Percentiles rank a stretch among this genome's conserved stretches.
Conservation (phyloP, 345 rosid genomes). For the Geranium rotundifolium region DNA sequence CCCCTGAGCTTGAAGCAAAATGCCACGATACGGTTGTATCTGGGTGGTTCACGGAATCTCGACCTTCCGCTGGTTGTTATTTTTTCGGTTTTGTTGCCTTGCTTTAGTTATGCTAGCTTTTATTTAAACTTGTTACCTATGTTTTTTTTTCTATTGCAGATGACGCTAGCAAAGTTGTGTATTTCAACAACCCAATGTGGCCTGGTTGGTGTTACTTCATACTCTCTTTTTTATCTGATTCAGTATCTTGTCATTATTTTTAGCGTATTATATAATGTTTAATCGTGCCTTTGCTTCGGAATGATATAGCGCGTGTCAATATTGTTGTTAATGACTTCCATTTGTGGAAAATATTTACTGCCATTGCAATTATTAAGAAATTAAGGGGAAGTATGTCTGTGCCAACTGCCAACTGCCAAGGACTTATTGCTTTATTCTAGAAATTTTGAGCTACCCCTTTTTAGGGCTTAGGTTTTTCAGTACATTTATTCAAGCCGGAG, state of each 20-base stretch:
- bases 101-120: conserved; percentile 1
- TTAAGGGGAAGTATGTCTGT: background rate
- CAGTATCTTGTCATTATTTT: background rate
- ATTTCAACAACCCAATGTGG: conserved; percentile 99
- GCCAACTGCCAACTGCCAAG: too few relatives aligned
- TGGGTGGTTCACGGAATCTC: conserved; percentile 93
- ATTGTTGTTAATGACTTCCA: background rate
- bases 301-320: background rate
- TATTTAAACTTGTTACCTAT: conserved; percentile 3
- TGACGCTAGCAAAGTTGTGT: conserved; percentile 39
- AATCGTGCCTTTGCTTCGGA: background rate
- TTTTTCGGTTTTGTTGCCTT: background rate
- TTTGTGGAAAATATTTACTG: background rate
- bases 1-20: conserved; percentile 70
- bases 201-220: conserved; percentile 43
- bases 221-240: too few relatives aligned
- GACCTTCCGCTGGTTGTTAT: conserved; percentile 42
- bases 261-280: background rate
- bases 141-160: conserved; percentile 21
- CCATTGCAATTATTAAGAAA: background rate
- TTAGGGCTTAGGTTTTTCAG: background rate
- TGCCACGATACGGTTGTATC: conserved; percentile 97
- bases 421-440: background rate
- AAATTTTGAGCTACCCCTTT: background rate
- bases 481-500: background rate